These are phyloP conservation scores for Saccharomycopsis fibuligera DNA, from an alignment of 805 yeast genomes.

Conservation along the genomic window DNA sequence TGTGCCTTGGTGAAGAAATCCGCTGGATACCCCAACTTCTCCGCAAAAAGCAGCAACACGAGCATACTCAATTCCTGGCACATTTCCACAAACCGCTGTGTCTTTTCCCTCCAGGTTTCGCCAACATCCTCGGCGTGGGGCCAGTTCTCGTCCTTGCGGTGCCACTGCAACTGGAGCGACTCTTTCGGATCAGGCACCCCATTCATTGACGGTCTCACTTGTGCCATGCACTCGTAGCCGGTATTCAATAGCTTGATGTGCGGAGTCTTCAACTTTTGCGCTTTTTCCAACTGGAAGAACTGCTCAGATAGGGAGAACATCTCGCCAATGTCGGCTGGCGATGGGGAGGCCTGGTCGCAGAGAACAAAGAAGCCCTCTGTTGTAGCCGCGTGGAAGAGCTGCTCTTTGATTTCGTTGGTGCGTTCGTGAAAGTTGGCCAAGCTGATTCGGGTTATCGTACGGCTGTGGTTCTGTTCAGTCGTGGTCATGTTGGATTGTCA, in stretches of 20 bases:
- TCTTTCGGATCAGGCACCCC: slow-evolving; percentile 32
- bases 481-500: background rate
- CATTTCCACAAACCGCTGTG: slow-evolving; percentile 24
- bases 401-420: slow-evolving; percentile 29
- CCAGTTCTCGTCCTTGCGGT: slow-evolving; percentile 29
- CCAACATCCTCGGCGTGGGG: slow-evolving; percentile 29
- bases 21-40: slow-evolving; percentile 27
- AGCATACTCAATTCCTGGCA: slow-evolving; percentile 26
- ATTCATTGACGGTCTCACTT: slow-evolving; percentile 33
- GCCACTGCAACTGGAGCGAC: slow-evolving; percentile 30
- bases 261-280: slow-evolving; percentile 28
- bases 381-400: slow-evolving; percentile 29
- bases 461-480: background rate
- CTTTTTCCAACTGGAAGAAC: slow-evolving; percentile 26
- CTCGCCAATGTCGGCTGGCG: slow-evolving; percentile 27
- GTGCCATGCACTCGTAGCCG: slow-evolving; percentile 31
- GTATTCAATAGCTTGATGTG: slow-evolving; percentile 29
- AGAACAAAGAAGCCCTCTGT: slow-evolving; percentile 30
- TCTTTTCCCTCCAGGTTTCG: slow-evolving; percentile 26
- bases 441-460: slow-evolving; percentile 28
- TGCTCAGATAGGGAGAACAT: slow-evolving; percentile 25
- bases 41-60: slow-evolving; percentile 29
- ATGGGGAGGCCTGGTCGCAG: slow-evolving; percentile 30
- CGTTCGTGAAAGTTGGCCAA: slow-evolving; percentile 25
- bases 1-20: slow-evolving; percentile 29